A percentile compares a stretch with the other conserved stretches of the same genome.
These are phyloP conservation scores for Andrographis paniculata DNA, from an alignment of 305 asterid genomes.

Conservation along the genomic window DNA sequence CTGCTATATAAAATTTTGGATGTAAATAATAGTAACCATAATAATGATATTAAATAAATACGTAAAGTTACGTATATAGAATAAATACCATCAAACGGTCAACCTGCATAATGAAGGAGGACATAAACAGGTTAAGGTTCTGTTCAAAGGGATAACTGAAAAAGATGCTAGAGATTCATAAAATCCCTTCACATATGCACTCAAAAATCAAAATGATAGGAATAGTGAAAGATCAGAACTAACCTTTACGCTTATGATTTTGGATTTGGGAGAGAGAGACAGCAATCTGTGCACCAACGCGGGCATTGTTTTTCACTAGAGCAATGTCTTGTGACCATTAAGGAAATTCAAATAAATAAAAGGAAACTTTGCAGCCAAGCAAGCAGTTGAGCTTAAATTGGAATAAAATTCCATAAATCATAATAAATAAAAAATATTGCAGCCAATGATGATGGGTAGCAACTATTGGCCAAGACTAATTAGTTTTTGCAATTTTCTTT, in stretches of 20 bases:
- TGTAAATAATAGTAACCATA: too few relatives aligned
- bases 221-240: constrained; percentile 10
- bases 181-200: too few relatives aligned
- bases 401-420: constrained; percentile 4
- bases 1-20: too few relatives aligned
- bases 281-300: constrained; percentile 70
- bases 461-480: too few relatives aligned
- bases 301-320: constrained; percentile 83
- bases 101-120: too few relatives aligned
- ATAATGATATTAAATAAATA: too few relatives aligned
- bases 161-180: too few relatives aligned
- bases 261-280: constrained; percentile 61
- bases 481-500: constrained; percentile 2
- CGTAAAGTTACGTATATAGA: too few relatives aligned
- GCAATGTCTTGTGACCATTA: constrained; percentile 58
- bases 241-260: constrained; percentile 23
- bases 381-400: not conserved
- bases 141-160: too few relatives aligned
- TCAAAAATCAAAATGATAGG: not conserved
- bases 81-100: too few relatives aligned
- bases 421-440: not conserved
- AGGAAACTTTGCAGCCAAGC: not conserved
- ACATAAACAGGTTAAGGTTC: too few relatives aligned
- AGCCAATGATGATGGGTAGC: not conserved
- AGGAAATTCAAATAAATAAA: constrained; percentile 30